Conservation (phyloP, 2,329 filamentous ascomycete genomes). For the Ceratocystis cacaofunesta region DNA sequence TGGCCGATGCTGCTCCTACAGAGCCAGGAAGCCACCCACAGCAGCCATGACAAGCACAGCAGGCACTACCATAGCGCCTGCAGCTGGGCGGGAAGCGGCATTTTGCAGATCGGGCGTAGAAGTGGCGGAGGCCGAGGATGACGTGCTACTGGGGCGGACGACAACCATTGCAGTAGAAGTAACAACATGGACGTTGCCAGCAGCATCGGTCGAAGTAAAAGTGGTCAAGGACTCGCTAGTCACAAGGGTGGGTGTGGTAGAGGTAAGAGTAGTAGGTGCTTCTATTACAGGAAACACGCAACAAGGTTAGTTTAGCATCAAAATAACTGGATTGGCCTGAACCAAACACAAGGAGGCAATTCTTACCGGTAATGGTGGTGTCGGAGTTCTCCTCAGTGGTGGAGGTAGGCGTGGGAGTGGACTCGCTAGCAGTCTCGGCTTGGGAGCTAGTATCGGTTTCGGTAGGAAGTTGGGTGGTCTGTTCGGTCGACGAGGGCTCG, state of each 20-base stretch:
- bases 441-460: background rate
- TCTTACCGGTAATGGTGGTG: conserved; percentile 16
- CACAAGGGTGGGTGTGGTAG: conserved; percentile 25
- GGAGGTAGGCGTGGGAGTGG: conserved; percentile 13
- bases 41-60: conserved; percentile 18
- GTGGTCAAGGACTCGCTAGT: conserved; percentile 25
- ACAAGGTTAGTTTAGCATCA: conserved; percentile 18
- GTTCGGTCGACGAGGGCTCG: conserved; percentile 12
- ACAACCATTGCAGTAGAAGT: conserved; percentile 36
- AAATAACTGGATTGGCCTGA: no score
- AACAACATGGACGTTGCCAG: conserved; percentile 32
- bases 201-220: conserved; percentile 31
- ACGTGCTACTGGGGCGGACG: conserved; percentile 26
- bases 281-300: conserved; percentile 19
- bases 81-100: conserved; percentile 22
- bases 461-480: conserved; percentile 11
- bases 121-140: conserved; percentile 18
- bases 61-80: conserved; percentile 10
- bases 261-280: conserved; percentile 20
- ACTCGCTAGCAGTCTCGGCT: conserved; percentile 5
- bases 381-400: conserved; percentile 20
- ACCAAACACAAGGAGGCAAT: no score
- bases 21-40: conserved; percentile 19
- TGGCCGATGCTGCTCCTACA: background rate
- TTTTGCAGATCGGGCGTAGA: conserved; percentile 27